phyloP scores from a whole-genome alignment of 345 rosid species.

The Pistacia integerrima region DNA sequence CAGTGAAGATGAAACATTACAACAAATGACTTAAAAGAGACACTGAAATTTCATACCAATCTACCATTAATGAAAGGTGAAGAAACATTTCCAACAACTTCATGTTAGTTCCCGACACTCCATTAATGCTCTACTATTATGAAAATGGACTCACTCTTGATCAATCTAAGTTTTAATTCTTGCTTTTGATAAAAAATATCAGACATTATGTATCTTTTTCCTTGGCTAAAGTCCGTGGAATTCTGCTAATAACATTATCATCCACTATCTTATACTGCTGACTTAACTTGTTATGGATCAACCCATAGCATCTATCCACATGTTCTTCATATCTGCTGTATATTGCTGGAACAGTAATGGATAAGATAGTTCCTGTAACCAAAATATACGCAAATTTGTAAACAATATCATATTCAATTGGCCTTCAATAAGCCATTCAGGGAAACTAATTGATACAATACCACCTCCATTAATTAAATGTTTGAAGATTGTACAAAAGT shows the following conservation, averaged over 20 bases:
- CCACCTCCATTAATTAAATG: background rate
- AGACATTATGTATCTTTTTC: conserved; percentile 56
- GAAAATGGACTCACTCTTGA: background rate
- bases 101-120: background rate
- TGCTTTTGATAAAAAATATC: background rate
- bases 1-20: background rate
- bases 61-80: background rate
- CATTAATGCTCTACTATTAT: background rate
- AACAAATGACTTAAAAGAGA: background rate
- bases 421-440: background rate
- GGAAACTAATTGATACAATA: conserved; percentile 4
- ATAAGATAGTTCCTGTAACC: conserved; percentile 68
- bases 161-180: background rate
- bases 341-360: conserved; percentile 80
- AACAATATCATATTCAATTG: background rate
- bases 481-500: background rate
- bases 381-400: conserved; percentile 18
- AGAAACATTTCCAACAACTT: background rate
- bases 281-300: conserved; percentile 62
- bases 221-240: conserved; percentile 61
- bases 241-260: conserved; percentile 69
- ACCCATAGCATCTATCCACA: conserved; percentile 72
- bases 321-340: conserved; percentile 67
- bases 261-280: conserved; percentile 84
- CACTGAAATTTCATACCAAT: background rate